Base-by-base conservation (phyloP, 2,329 filamentous ascomycete species). In the Drechslerella coelobrocha region DNA sequence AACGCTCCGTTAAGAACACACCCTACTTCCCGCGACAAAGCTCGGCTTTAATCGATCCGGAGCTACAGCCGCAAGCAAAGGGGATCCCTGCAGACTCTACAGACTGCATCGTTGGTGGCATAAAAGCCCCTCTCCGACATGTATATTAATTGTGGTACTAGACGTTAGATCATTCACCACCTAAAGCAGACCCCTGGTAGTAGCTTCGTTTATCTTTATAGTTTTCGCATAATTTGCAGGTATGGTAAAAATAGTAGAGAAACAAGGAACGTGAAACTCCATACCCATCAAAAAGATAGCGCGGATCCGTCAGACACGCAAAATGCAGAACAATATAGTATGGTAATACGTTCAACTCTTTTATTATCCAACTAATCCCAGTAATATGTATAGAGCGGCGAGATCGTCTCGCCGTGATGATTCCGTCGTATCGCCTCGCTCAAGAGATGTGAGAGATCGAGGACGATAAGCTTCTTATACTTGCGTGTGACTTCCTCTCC, bases 361-460 rank as follows among this genome's bases (percentile, higher is more conserved):
- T 17, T 8, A 24, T 6, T 39, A 14, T 14, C 34, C 39, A 19
- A 51, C 37, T 68, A 68, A 60, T 66, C 61, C 57, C 52, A 68
- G 43, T 72, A 66, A 43, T 68, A 63, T 27, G 57, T 57, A 48
- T 68, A 68, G 37, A 62, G 57, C 50, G 63, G 61, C 73, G 73
- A 62, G 31, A 68, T 72, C 8, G 56, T 63, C 81, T 97, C 93
- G 79, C 94, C 94, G 77, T 97, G 94, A 79, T 99, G 93, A 78
- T 97, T 97, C 76, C 94, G 87, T 76, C 94, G 86, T 75, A 99
- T 97, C 54, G 92, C 92, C 80, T 99, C 94, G 2, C 92, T 86
- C 41, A 99, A 83, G 55, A 99, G 82, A 77, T 88, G 90, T 24
- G 92, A 95, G 14, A 99, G 84, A 77, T 97, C 92, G 66, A 99